phyloP scores from a whole-genome alignment of 305 asterid species.

The Salvia sclarea region DNA sequence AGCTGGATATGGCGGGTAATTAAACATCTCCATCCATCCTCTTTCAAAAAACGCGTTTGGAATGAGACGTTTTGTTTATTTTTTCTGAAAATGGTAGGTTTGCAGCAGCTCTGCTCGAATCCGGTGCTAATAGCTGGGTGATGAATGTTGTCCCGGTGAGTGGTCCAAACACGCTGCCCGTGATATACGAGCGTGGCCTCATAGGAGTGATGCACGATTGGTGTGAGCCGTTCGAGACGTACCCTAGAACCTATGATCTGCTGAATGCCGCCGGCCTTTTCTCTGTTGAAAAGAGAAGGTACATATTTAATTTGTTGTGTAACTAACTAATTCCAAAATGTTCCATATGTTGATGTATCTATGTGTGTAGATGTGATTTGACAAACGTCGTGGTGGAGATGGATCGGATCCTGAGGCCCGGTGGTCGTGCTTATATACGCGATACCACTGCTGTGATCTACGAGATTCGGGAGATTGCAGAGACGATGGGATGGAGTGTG shows the following conservation, averaged over 20 bases:
- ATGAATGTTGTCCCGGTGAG: constrained; percentile 86
- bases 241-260: constrained; percentile 85
- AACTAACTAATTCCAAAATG: too few relatives aligned
- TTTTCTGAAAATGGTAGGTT: constrained; percentile 43
- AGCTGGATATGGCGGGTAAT: constrained; percentile 95
- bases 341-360: too few relatives aligned
- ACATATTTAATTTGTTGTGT: constrained; percentile 18
- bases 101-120: constrained; percentile 74
- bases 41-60: too few relatives aligned
- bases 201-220: constrained; percentile 92
- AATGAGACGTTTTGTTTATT: too few relatives aligned
- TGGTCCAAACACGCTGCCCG: constrained; percentile 87
- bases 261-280: constrained; percentile 89
- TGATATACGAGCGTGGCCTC: constrained; percentile 89
- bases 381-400: constrained; percentile 83
- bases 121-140: constrained; percentile 88
- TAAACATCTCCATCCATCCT: neutral
- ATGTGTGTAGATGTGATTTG: constrained; percentile 63
- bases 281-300: constrained; percentile 72
- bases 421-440: constrained; percentile 72
- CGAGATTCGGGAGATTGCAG: constrained; percentile 46
- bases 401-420: constrained; percentile 84
- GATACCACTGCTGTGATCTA: constrained; percentile 54
- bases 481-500: constrained; percentile 56
- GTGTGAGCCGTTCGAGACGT: constrained; percentile 93